Percentiles rank a stretch among this genome's conserved stretches.
Evolutionary conservation across 495 filamentous ascomycete species (phyloP).

Genomic region (Xylaria intraflava): DNA sequence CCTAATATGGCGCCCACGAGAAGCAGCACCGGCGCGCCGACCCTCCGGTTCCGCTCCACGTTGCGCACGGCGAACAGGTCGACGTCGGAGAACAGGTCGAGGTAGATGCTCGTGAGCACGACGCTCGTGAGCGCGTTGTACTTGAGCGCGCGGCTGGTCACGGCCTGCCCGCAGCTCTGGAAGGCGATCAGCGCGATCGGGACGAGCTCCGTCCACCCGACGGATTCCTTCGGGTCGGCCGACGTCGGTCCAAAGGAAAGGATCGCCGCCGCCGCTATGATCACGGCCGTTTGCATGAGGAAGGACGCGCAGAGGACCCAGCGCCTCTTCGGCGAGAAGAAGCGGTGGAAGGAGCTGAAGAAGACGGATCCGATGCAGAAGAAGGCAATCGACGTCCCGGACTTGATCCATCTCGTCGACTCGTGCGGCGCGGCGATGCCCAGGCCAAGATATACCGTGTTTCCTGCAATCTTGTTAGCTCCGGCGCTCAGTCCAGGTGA

Average conservation of each 20-base stretch:
- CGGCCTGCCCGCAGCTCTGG: conserved; percentile 63
- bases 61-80: conserved; percentile 47
- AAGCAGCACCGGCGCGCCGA: conserved; percentile 51
- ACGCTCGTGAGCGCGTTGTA: conserved; percentile 59
- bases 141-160: conserved; percentile 58
- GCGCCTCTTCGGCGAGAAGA: conserved; percentile 44
- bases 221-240: conserved; percentile 30
- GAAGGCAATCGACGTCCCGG: conserved; percentile 53
- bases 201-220: conserved; percentile 51
- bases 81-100: conserved; percentile 60
- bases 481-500: neutral
- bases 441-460: conserved; percentile 68
- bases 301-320: conserved; percentile 62
- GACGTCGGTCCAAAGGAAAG: conserved; percentile 40
- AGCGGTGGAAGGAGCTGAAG: conserved; percentile 57
- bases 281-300: conserved; percentile 45
- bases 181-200: conserved; percentile 62
- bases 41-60: conserved; percentile 52
- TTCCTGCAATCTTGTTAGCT: conserved; percentile 34
- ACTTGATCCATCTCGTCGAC: conserved; percentile 58
- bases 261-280: conserved; percentile 51
- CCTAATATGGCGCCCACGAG: conserved; percentile 54
- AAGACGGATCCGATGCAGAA: conserved; percentile 62
- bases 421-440: conserved; percentile 51
- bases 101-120: conserved; percentile 65